A percentile compares a stretch with the other conserved stretches of the same genome.
phyloP scores from a whole-genome alignment of 768 basidiomycete genomes.

The Lyophyllum shimeji region DNA sequence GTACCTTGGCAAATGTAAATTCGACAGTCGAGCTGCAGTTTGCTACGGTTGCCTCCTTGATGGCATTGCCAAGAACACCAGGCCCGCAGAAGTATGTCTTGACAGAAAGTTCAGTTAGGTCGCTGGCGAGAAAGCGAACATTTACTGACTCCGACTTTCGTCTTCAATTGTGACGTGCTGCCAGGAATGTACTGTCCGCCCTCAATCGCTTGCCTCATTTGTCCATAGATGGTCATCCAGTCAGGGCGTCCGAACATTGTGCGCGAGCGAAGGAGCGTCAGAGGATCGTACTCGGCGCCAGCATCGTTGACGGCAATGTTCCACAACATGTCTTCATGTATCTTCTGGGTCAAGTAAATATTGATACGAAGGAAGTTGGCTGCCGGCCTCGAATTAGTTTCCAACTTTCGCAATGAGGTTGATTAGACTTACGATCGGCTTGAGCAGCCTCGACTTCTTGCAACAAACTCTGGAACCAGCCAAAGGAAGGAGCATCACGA shows the following conservation, averaged over 20 bases:
- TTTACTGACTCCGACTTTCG: slow-evolving; percentile 73
- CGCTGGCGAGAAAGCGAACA: slow-evolving; percentile 1
- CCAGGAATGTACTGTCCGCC: slow-evolving; percentile 80
- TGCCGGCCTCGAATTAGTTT: slow-evolving; percentile 28
- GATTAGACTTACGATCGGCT: slow-evolving; percentile 69
- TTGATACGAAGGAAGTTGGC: slow-evolving; percentile 93
- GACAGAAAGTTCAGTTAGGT: slow-evolving; percentile 12
- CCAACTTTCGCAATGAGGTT: not conserved
- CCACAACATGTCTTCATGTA: slow-evolving; percentile 85
- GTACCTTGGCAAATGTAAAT: slow-evolving; percentile 81
- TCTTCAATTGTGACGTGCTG: slow-evolving; percentile 74
- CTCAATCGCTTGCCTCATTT: slow-evolving; percentile 78
- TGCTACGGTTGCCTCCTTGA: slow-evolving; percentile 68
- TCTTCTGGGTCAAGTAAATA: slow-evolving; percentile 86
- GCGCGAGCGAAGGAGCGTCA: slow-evolving; percentile 84
- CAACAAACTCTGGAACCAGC: slow-evolving; percentile 92
- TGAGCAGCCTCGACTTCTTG: slow-evolving; percentile 88
- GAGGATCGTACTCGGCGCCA: slow-evolving; percentile 82
- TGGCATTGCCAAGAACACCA: slow-evolving; percentile 65
- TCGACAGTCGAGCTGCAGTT: slow-evolving; percentile 56
- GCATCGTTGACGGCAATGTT: slow-evolving; percentile 89
- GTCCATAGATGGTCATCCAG: slow-evolving; percentile 79
- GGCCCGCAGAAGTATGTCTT: slow-evolving; percentile 93
- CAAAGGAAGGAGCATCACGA: slow-evolving; percentile 94
- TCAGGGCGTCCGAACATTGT: slow-evolving; percentile 93